Evolutionary conservation across 352 stramenopile species (phyloP).

Genomic region (Phytophthora fragariaefolia): DNA sequence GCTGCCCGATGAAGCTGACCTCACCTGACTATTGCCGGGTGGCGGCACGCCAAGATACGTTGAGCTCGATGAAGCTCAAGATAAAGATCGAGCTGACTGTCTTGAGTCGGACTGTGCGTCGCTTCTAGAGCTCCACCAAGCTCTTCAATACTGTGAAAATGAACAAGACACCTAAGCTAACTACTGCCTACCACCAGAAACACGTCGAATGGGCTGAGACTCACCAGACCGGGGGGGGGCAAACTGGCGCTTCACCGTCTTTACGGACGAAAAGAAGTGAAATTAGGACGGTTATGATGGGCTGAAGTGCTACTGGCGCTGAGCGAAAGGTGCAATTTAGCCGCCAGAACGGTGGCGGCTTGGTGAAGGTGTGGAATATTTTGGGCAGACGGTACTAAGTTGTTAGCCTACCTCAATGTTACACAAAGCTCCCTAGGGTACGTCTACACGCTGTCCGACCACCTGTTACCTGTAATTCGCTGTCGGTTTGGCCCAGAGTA

Average conservation of each 20-base stretch:
- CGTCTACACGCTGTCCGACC: constrained; percentile 22
- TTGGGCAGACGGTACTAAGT: background rate
- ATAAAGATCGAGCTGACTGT: background rate
- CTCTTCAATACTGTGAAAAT: constrained; percentile 29
- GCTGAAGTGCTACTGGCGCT: constrained; percentile 28
- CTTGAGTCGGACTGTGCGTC: background rate
- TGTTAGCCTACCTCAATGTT: constrained; percentile 14
- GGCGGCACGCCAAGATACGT: background rate
- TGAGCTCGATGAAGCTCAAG: background rate
- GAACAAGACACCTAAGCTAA: constrained; percentile 18
- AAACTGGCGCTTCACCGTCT: constrained; percentile 11
- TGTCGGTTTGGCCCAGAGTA: background rate
- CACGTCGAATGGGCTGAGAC: constrained; percentile 26
- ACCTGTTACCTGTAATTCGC: constrained; percentile 18
- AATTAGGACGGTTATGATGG: constrained; percentile 30
- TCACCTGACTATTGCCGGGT: background rate
- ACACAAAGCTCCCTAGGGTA: constrained; percentile 18
- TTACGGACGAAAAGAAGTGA: constrained; percentile 36
- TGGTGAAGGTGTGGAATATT: background rate
- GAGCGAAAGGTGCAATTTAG: constrained; percentile 19
- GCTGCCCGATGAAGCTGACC: background rate
- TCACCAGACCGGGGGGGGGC: constrained; percentile 9
- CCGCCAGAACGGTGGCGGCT: constrained; percentile 16
- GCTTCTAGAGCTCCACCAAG: background rate
- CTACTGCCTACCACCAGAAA: background rate